Evolutionary conservation across 345 rosid species (phyloP).

Genomic region (Gossypium sturtianum): DNA sequence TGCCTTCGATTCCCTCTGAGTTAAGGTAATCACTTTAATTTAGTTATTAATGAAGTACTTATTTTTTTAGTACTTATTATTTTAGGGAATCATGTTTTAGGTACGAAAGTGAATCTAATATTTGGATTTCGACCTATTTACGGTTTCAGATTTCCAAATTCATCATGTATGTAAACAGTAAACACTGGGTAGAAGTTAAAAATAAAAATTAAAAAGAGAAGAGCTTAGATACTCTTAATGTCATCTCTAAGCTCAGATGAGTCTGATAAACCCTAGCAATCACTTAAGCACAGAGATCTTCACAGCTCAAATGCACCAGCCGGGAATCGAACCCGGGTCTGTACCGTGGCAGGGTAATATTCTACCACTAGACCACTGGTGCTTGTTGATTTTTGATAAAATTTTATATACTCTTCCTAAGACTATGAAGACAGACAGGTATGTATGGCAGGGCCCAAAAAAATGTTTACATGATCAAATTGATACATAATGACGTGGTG

Average conservation of each 20-base stretch:
- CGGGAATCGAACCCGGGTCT: conserved; percentile 71
- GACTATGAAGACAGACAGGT: neutral
- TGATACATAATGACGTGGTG: neutral
- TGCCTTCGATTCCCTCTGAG: no score
- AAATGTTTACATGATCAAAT: neutral
- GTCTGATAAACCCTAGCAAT: conserved; percentile 17
- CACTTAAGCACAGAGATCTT: neutral
- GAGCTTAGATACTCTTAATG: conserved; percentile 9
- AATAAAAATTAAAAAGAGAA: neutral
- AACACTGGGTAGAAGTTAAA: no score
- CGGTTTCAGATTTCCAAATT: no score
- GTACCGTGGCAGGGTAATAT: conserved; percentile 73
- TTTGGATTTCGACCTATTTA: no score
- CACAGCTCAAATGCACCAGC: conserved; percentile 39
- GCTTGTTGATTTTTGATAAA: neutral
- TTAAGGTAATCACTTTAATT: no score
- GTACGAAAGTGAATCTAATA: no score
- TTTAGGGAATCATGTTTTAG: no score
- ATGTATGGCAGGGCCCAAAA: no score
- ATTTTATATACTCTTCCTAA: no score
- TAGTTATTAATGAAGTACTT: no score
- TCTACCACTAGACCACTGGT: conserved; percentile 67
- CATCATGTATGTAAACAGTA: no score
- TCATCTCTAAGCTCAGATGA: conserved; percentile 6
- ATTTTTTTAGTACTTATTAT: no score